A percentile compares a stretch with the other conserved stretches of the same genome.
Conservation (phyloP, 306 rosid species). For the Datisca glomerata region DNA sequence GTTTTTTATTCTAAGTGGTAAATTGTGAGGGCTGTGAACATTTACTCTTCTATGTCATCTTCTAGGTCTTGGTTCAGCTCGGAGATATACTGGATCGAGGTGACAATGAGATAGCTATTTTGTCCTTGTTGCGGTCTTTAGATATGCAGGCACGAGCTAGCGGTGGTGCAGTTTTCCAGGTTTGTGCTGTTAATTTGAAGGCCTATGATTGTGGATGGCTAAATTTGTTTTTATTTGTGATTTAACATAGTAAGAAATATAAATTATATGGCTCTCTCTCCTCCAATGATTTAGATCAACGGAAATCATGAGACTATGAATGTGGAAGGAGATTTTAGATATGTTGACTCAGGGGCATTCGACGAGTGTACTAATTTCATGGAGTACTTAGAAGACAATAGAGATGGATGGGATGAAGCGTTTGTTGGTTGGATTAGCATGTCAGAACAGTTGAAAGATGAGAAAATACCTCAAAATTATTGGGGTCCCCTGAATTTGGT, state of each 20-base stretch:
- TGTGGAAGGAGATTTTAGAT: slow-evolving; percentile 92
- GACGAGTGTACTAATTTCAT: slow-evolving; percentile 72
- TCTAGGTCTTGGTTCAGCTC: slow-evolving; percentile 79
- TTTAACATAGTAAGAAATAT: not conserved
- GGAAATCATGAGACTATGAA: slow-evolving; percentile 98
- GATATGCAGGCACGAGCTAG: slow-evolving; percentile 67
- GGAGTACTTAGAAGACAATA: slow-evolving; percentile 46
- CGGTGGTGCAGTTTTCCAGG: slow-evolving; percentile 99
- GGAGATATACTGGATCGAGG: slow-evolving; percentile 97
- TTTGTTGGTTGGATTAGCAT: slow-evolving; percentile 59
- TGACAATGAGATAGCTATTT: slow-evolving; percentile 86
- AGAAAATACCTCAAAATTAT: slow-evolving; percentile 26
- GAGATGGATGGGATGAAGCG: slow-evolving; percentile 54
- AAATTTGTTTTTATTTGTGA: not conserved
- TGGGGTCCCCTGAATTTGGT: slow-evolving; percentile 81
- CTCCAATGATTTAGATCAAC: slow-evolving; percentile 44
- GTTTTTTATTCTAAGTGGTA: too few species aligned
- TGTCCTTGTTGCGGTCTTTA: slow-evolving; percentile 76
- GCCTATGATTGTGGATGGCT: too few species aligned
- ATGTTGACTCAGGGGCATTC: slow-evolving; percentile 62
- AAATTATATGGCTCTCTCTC: too few species aligned
- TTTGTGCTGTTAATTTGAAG: slow-evolving; percentile 22
- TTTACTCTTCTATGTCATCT: too few species aligned
- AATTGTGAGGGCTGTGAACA: too few species aligned
- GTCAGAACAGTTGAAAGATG: slow-evolving; percentile 48